phyloP scores from a whole-genome alignment of 805 yeast genomes.

The Candida rishiriensis region DNA sequence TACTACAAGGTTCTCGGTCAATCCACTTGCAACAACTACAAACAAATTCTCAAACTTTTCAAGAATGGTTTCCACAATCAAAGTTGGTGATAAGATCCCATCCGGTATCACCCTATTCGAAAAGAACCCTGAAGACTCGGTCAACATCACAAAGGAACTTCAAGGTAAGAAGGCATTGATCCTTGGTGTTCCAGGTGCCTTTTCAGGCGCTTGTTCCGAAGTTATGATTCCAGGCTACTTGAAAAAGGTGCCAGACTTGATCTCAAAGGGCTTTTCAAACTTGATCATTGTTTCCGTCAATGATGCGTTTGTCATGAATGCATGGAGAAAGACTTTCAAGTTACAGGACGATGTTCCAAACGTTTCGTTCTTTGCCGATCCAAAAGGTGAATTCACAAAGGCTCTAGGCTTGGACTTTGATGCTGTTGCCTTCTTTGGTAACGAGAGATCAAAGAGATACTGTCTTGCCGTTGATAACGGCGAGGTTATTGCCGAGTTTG shows the following conservation, averaged over 20 bases:
- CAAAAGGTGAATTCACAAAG: slow-evolving; percentile 66
- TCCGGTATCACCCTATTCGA: slow-evolving; percentile 16
- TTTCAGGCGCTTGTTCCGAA: slow-evolving; percentile 74
- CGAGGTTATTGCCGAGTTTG: slow-evolving; percentile 56
- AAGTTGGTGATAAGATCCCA: slow-evolving; percentile 21
- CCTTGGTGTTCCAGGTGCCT: slow-evolving; percentile 70
- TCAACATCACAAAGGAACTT: slow-evolving; percentile 20
- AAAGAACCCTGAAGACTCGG: slow-evolving; percentile 18
- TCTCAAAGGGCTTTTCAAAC: slow-evolving; percentile 59
- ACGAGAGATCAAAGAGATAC: slow-evolving; percentile 67
- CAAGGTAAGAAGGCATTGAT: slow-evolving; percentile 39
- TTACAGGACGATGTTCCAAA: slow-evolving; percentile 17
- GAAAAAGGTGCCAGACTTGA: slow-evolving; percentile 44
- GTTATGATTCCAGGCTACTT: slow-evolving; percentile 74
- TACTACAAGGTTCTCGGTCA: too few species aligned
- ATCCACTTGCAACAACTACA: too few species aligned
- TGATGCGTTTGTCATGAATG: slow-evolving; percentile 80
- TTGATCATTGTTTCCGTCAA: slow-evolving; percentile 74
- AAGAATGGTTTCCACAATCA: slow-evolving; percentile 7
- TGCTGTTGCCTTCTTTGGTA: slow-evolving; percentile 74
- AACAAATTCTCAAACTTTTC: background rate
- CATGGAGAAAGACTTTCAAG: slow-evolving; percentile 59
- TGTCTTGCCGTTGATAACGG: slow-evolving; percentile 77
- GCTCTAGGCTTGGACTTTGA: slow-evolving; percentile 68
- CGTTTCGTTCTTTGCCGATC: slow-evolving; percentile 63